These are phyloP conservation scores for Darksidea phi DNA, from an alignment of 495 filamentous ascomycete genomes.

Conservation along the genomic window DNA sequence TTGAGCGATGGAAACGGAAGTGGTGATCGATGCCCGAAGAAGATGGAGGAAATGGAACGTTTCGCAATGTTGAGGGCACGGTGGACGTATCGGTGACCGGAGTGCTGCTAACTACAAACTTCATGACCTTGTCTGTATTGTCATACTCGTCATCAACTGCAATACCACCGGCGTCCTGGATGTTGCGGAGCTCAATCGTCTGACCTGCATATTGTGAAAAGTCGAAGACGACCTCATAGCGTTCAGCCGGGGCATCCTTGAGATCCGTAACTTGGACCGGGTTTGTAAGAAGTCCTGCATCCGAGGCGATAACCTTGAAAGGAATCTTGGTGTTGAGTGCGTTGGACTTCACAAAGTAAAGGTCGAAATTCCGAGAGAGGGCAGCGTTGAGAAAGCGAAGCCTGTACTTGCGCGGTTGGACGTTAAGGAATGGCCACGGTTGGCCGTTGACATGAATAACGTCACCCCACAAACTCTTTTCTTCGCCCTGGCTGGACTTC, in stretches of 20 bases:
- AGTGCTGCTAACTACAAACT: constrained; percentile 49
- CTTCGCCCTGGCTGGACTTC: constrained; percentile 43
- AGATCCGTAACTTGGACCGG: constrained; percentile 43
- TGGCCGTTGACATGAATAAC: constrained; percentile 57
- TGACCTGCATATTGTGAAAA: constrained; percentile 50
- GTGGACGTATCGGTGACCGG: constrained; percentile 44
- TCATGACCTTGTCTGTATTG: constrained; percentile 54
- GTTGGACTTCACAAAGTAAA: constrained; percentile 45
- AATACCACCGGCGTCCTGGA: constrained; percentile 36
- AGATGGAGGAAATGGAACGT: constrained; percentile 40
- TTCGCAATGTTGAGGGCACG: constrained; percentile 39
- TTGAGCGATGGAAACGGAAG: constrained; percentile 51
- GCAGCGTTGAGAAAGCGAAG: constrained; percentile 54
- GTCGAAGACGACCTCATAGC: constrained; percentile 57
- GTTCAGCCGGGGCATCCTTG: constrained; percentile 52
- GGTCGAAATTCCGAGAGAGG: constrained; percentile 50
- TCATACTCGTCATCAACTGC: constrained; percentile 48
- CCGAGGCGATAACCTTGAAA: constrained; percentile 56
- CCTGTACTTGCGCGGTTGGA: constrained; percentile 60
- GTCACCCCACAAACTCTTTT: constrained; percentile 52
- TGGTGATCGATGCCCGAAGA: constrained; percentile 43
- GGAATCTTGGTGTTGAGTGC: constrained; percentile 39
- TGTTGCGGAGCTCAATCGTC: constrained; percentile 51
- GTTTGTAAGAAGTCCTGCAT: constrained; percentile 48
- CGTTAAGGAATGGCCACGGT: constrained; percentile 55